Percentiles rank a stretch among this genome's conserved stretches.
Evolutionary conservation across 176 grass and related monocot species (phyloP).

Genomic region (Ananas comosus): DNA sequence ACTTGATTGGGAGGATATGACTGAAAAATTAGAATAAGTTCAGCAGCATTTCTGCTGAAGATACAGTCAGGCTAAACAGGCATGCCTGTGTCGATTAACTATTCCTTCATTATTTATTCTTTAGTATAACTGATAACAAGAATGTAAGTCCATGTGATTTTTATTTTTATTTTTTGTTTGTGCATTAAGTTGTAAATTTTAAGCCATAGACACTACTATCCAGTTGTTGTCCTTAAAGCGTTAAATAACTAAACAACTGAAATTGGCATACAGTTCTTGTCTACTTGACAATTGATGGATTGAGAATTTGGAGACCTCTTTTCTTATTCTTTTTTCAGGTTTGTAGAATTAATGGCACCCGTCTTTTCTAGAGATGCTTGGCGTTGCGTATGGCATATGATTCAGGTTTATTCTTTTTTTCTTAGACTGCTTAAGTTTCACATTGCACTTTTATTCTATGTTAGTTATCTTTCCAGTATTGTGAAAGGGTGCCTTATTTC

Average conservation of each 20-base stretch:
- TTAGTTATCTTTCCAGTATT: neutral
- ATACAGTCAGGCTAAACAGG: too few species aligned
- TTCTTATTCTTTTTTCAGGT: slow-evolving; percentile 2
- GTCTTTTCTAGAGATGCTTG: slow-evolving; percentile 30
- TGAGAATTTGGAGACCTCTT: neutral
- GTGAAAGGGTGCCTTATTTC: neutral
- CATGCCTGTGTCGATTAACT: too few species aligned
- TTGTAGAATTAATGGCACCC: slow-evolving; percentile 33
- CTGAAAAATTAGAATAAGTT: too few species aligned
- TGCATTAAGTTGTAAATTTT: too few species aligned
- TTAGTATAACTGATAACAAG: too few species aligned
- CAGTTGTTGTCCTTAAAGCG: neutral
- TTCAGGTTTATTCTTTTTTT: slow-evolving; percentile 11
- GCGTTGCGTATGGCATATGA: slow-evolving; percentile 40
- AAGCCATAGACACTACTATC: neutral
- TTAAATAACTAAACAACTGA: neutral
- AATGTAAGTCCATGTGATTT: too few species aligned
- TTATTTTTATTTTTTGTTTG: too few species aligned
- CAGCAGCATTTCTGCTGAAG: too few species aligned
- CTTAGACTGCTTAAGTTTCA: neutral
- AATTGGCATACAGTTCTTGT: neutral
- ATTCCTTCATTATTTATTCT: too few species aligned
- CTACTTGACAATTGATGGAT: neutral
- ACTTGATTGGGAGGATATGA: too few species aligned
- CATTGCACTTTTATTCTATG: neutral